Base-by-base conservation (phyloP, 345 rosid genomes). In the Pistacia vera region DNA sequence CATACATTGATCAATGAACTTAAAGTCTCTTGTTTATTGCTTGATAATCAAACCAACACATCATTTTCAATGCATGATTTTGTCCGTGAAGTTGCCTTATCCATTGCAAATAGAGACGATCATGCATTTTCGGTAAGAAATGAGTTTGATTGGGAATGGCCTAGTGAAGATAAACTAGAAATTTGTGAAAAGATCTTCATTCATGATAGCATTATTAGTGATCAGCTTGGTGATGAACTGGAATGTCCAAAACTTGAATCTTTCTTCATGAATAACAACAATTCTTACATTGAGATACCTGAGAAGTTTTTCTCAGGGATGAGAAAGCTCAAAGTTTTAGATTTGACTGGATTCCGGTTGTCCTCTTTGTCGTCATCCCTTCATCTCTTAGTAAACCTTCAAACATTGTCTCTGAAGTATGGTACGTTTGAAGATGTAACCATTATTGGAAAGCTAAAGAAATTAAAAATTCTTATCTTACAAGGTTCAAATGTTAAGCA, bases 251-350 rank as follows among this genome's bases (percentile, higher is more conserved):
- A 57, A 9, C 68, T 80, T 33, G 17, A 8, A 16, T 41, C 75
- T 17, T 63, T 79, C 2, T 4, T 8, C 0, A 0, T 80, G 3
- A 0, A 0, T 0, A 22, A 2, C 1, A 11, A 0, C 0, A 0
- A 35, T 4, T 1, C 36, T 0, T 30, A 20, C 20, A 0, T 33
- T 9, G 0, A 11, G 13, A 57, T 82, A 8, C 82, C 85, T 2
- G 10, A 57, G 0, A 51, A 11, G 2, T 28, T 78, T 63, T 82
- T 80, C 22, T 13, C 48, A 48, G 67, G 38, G 14, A 80, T 63
- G 76, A 20, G 4, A 11, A 70, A 71, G 1, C 81, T 85, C 11
- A 63, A 28, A 80, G 84, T 83, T 13, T 28, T 83, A 11, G 71
- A 75, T 61, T 30, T 78, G 3, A 62, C 17, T 5, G 7, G 11